Conservation (phyloP, 176 grass and related monocot genomes). For the Oryza coarctata region DNA sequence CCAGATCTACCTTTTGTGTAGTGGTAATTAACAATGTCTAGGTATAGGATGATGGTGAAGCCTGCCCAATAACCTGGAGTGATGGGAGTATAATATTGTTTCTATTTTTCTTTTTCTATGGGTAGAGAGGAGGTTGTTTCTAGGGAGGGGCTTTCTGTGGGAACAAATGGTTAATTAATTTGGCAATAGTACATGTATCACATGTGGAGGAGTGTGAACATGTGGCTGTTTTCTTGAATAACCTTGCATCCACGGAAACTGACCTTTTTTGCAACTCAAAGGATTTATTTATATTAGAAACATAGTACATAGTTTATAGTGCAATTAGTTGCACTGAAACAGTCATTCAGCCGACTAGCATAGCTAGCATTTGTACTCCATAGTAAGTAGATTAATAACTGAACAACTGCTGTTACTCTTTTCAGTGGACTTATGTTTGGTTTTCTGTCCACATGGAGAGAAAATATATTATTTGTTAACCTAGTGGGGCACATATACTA, state of each 20-base stretch:
- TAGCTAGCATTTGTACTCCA: too few relatives aligned
- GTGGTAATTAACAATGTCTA: constrained; percentile 18
- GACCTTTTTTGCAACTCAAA: too few relatives aligned
- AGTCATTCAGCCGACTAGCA: too few relatives aligned
- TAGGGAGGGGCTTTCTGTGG: neutral
- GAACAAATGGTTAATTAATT: neutral
- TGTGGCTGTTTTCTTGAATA: neutral
- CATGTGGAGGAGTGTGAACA: neutral
- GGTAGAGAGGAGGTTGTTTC: neutral
- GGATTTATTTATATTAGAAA: too few relatives aligned
- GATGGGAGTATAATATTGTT: neutral
- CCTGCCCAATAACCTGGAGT: neutral
- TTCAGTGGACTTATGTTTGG: too few relatives aligned
- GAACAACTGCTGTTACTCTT: too few relatives aligned
- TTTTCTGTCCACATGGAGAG: too few relatives aligned
- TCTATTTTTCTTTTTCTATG: neutral
- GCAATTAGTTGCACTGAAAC: too few relatives aligned
- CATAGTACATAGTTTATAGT: too few relatives aligned
- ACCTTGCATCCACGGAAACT: neutral
- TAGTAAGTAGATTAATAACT: too few relatives aligned
- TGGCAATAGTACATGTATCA: neutral
- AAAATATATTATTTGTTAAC: too few relatives aligned
- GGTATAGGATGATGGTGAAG: neutral
- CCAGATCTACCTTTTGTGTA: neutral
- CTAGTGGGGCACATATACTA: too few relatives aligned